These are phyloP conservation scores for Corylus avellana DNA, from an alignment of 306 rosid species.

Conservation along the genomic window DNA sequence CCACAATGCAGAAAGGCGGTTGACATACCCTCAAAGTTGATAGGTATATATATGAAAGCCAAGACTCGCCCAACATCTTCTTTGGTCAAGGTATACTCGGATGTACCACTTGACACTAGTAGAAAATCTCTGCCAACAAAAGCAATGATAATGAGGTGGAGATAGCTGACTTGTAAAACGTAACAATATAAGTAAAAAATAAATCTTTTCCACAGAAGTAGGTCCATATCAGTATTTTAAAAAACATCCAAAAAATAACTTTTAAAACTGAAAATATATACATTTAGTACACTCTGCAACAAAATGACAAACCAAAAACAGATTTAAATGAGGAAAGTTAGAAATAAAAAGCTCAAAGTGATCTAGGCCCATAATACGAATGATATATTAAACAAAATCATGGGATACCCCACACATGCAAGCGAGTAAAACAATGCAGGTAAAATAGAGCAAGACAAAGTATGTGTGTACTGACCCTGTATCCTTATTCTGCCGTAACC, in stretches of 20 bases:
- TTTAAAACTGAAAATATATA: background rate
- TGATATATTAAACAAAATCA: slow-evolving; percentile 12
- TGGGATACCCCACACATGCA: slow-evolving; percentile 19
- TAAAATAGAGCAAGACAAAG: slow-evolving; percentile 9
- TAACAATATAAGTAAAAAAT: slow-evolving; percentile 10
- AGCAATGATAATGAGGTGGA: slow-evolving; percentile 20
- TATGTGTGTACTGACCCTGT: slow-evolving; percentile 63
- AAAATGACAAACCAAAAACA: background rate
- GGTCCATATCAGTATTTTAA: background rate
- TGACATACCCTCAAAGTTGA: slow-evolving; percentile 82
- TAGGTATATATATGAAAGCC: slow-evolving; percentile 79
- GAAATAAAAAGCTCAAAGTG: background rate
- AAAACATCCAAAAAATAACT: background rate
- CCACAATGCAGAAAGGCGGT: slow-evolving; percentile 16
- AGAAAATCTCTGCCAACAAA: slow-evolving; percentile 55
- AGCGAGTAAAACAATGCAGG: slow-evolving; percentile 4
- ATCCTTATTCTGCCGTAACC: slow-evolving; percentile 70
- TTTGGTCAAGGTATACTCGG: slow-evolving; percentile 81
- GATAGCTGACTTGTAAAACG: slow-evolving; percentile 25
- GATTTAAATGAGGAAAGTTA: background rate
- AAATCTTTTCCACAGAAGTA: background rate
- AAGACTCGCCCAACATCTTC: slow-evolving; percentile 80
- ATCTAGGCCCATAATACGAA: slow-evolving; percentile 12
- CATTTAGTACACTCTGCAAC: background rate
- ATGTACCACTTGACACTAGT: slow-evolving; percentile 73